A percentile compares a stretch with the other conserved stretches of the same genome.
Conservation (phyloP, 768 basidiomycete species). For the Mycena metata region DNA sequence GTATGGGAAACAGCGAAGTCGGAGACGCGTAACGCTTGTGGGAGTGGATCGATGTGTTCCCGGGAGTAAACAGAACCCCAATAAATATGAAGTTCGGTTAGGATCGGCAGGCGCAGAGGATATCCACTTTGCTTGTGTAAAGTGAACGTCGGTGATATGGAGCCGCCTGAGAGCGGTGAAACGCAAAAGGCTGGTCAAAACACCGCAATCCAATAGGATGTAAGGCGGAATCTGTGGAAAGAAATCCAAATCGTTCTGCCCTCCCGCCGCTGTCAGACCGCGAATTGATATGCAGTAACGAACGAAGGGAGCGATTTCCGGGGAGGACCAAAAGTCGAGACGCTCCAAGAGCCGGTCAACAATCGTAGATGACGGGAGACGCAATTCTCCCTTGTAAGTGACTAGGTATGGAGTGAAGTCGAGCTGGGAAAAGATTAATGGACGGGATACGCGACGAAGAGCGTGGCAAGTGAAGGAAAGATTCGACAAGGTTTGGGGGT, state of each 20-base stretch:
- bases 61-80: neutral
- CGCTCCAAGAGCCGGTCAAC: slow-evolving; percentile 9
- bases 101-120: neutral
- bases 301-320: slow-evolving; percentile 16
- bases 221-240: slow-evolving; percentile 11
- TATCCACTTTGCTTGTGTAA: slow-evolving; percentile 13
- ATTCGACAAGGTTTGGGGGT: too few species aligned
- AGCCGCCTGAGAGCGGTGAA: slow-evolving; percentile 8
- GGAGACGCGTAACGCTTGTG: slow-evolving; percentile 4
- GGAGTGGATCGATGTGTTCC: neutral
- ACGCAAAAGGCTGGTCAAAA: neutral
- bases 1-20: neutral
- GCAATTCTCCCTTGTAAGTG: too few species aligned
- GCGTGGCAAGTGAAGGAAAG: too few species aligned
- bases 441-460: too few species aligned
- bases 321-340: slow-evolving; percentile 7
- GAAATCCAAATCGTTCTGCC: neutral
- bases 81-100: neutral
- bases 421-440: too few species aligned
- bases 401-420: too few species aligned
- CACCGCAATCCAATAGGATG: slow-evolving; percentile 14
- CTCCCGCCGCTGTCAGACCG: neutral
- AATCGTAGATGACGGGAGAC: neutral
- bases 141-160: neutral
- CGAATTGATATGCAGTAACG: neutral